Conservation (phyloP, 192 early-diverging fungal species). For the Spinellus fusiger region DNA sequence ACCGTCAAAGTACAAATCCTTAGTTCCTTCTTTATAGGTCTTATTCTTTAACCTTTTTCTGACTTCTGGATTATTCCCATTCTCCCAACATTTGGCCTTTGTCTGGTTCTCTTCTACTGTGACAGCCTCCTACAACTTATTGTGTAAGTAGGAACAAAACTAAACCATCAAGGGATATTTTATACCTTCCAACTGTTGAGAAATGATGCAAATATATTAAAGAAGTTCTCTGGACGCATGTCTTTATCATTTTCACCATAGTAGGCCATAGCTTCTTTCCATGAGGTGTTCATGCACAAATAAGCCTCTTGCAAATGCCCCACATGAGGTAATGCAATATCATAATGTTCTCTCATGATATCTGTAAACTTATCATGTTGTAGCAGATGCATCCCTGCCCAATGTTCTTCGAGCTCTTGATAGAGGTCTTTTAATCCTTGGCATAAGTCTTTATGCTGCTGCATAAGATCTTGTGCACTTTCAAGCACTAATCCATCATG, state of each 20-base stretch:
- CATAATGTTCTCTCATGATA: slow-evolving; percentile 54
- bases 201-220: slow-evolving; percentile 71
- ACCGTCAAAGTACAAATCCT: slow-evolving; percentile 7
- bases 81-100: slow-evolving; percentile 12
- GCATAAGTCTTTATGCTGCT: slow-evolving; percentile 28
- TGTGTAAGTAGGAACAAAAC: background rate
- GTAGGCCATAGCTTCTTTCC: slow-evolving; percentile 57
- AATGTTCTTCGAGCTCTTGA: slow-evolving; percentile 35
- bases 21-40: background rate
- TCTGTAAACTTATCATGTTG: slow-evolving; percentile 7
- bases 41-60: background rate
- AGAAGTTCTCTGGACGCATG: slow-evolving; percentile 75
- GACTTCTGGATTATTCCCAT: slow-evolving; percentile 10
- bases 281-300: slow-evolving; percentile 57
- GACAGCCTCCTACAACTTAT: background rate
- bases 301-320: slow-evolving; percentile 50
- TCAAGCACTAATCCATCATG: slow-evolving; percentile 11
- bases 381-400: slow-evolving; percentile 5
- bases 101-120: slow-evolving; percentile 6
- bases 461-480: slow-evolving; percentile 24
- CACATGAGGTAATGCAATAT: slow-evolving; percentile 52
- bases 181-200: slow-evolving; percentile 53
- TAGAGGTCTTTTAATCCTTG: slow-evolving; percentile 40
- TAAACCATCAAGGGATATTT: background rate
- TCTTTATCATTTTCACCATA: slow-evolving; percentile 65